phyloP scores from a whole-genome alignment of 2,329 filamentous ascomycete species.

The Xylariaceae sp. region DNA sequence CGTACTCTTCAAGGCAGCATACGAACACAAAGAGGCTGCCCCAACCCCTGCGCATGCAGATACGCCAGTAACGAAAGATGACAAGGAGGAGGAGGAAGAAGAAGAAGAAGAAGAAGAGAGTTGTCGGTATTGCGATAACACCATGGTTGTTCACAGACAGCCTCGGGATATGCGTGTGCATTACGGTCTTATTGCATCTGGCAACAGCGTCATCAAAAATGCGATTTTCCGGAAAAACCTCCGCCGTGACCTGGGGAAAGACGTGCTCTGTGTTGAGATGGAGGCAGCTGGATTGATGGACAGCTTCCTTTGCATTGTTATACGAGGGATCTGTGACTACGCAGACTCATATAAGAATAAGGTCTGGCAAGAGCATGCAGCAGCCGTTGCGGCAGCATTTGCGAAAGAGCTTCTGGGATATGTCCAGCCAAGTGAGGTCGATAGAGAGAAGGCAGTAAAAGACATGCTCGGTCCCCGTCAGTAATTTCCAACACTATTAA shows the following conservation, averaged over 20 bases:
- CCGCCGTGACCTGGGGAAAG: constrained; percentile 1
- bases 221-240: constrained; percentile 18
- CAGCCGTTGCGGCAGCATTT: constrained; percentile 2
- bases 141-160: constrained; percentile 13
- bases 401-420: background rate
- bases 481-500: background rate
- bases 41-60: background rate
- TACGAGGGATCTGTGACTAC: constrained; percentile 23
- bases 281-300: constrained; percentile 9
- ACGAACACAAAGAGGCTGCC: constrained; percentile 1
- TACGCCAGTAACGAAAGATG: constrained; percentile 6
- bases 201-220: constrained; percentile 24
- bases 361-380: constrained; percentile 2
- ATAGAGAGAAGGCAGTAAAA: background rate
- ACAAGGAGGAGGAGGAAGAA: constrained; percentile 10
- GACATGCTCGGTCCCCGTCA: constrained; percentile 1
- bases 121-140: constrained; percentile 18
- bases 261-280: constrained; percentile 22
- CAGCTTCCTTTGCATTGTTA: constrained; percentile 24
- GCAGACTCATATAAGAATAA: background rate
- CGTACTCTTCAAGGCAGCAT: constrained; percentile 11
- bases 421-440: constrained; percentile 3
- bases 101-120: constrained; percentile 11
- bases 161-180: constrained; percentile 21
- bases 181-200: constrained; percentile 27